Conservation (phyloP, 2,329 filamentous ascomycete species). For the Penicillium sp. region DNA sequence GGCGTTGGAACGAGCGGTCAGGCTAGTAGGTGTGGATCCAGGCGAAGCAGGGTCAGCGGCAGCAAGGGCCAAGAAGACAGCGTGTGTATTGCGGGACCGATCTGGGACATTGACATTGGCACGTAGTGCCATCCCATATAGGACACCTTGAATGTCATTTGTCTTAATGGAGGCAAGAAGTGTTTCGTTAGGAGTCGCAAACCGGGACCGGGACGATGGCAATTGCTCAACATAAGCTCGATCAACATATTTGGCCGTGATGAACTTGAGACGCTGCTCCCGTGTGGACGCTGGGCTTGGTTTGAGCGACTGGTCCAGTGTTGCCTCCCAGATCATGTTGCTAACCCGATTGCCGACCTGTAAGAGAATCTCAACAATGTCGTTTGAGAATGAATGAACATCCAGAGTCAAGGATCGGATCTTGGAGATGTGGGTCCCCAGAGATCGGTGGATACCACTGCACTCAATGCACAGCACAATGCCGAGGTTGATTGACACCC, state of each 20-base stretch:
- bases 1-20: constrained; percentile 28
- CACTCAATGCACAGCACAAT: constrained; percentile 98
- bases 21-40: constrained; percentile 42
- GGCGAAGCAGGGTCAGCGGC: constrained; percentile 88
- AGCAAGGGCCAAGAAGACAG: constrained; percentile 85
- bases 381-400: constrained; percentile 92
- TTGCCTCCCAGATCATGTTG: constrained; percentile 96
- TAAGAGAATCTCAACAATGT: constrained; percentile 91
- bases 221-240: constrained; percentile 73
- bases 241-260: constrained; percentile 92
- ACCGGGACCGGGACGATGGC: constrained; percentile 72
- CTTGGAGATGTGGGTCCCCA: constrained; percentile 97
- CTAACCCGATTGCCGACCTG: constrained; percentile 91
- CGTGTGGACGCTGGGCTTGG: constrained; percentile 75
- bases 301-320: constrained; percentile 71
- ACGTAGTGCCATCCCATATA: constrained; percentile 83
- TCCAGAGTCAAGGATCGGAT: constrained; percentile 92
- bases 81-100: constrained; percentile 82
- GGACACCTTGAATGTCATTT: constrained; percentile 90
- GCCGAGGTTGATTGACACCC: constrained; percentile 97
- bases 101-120: constrained; percentile 87
- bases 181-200: constrained; percentile 78
- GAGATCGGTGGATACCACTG: constrained; percentile 91
- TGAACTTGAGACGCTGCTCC: constrained; percentile 90
- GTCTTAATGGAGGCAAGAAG: constrained; percentile 91